A percentile compares a stretch with the other conserved stretches of the same genome.
Evolutionary conservation across 768 basidiomycete genomes (phyloP).

Genomic region (Megacollybia marginata): DNA sequence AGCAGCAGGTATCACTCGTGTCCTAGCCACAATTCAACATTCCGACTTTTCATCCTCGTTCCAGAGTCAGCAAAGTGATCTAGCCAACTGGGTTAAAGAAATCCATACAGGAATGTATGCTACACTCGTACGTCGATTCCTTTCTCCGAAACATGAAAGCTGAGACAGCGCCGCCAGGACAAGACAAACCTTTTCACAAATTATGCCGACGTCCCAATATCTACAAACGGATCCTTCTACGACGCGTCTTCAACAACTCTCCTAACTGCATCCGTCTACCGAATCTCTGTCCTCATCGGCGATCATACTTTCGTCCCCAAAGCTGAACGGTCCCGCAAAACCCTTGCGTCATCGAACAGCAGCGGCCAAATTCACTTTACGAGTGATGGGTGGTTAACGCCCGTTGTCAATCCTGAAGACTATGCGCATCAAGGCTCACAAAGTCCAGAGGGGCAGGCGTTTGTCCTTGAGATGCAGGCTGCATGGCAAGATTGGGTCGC

Average conservation of each 20-base stretch:
- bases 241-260: constrained; percentile 72
- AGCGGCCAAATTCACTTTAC: constrained; percentile 39
- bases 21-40: constrained; percentile 63
- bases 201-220: constrained; percentile 47
- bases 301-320: constrained; percentile 42
- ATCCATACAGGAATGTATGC: constrained; percentile 69
- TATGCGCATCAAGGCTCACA: constrained; percentile 38
- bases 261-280: constrained; percentile 70
- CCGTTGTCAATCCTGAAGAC: constrained; percentile 67
- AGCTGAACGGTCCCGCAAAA: constrained; percentile 50
- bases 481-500: constrained; percentile 72
- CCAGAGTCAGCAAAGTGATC: constrained; percentile 44
- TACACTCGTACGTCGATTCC: constrained; percentile 37
- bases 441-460: constrained; percentile 76
- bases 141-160: constrained; percentile 4
- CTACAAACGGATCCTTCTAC: constrained; percentile 38
- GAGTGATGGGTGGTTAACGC: constrained; percentile 57
- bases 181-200: constrained; percentile 54
- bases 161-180: constrained; percentile 26
- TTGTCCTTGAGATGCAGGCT: constrained; percentile 67
- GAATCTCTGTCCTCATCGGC: constrained; percentile 49
- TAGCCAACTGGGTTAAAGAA: constrained; percentile 60
- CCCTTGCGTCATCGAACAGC: constrained; percentile 19
- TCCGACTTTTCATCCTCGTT: constrained; percentile 48
- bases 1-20: constrained; percentile 80